These are phyloP conservation scores for Didymella lethalis DNA, from an alignment of 2,329 filamentous ascomycete species.

Conservation along the genomic window DNA sequence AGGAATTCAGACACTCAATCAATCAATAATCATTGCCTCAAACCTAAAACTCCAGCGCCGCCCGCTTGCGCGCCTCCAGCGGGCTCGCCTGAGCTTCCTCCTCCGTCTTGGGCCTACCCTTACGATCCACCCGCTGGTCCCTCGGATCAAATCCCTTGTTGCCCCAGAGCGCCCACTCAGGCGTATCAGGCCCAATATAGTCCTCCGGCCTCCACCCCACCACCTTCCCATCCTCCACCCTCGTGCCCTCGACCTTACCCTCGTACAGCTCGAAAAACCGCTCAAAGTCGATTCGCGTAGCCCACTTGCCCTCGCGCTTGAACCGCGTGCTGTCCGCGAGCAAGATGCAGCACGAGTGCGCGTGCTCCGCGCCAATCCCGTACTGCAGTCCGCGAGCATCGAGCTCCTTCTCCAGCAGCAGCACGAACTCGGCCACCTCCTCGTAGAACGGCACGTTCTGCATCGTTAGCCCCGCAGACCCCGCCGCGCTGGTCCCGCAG, in stretches of 20 bases:
- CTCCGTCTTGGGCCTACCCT: conserved; percentile 65
- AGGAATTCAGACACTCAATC: no score
- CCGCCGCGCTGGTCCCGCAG: conserved; percentile 87
- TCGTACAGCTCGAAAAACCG: conserved; percentile 87
- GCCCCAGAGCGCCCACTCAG: conserved; percentile 95
- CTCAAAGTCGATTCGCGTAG: conserved; percentile 89
- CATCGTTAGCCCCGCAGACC: conserved; percentile 91
- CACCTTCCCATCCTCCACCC: conserved; percentile 55
- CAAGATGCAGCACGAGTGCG: conserved; percentile 91
- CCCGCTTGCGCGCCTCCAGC: conserved; percentile 10
- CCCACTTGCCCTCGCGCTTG: conserved; percentile 79
- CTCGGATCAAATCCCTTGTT: conserved; percentile 93
- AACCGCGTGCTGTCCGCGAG: conserved; percentile 81
- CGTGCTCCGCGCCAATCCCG: conserved; percentile 93
- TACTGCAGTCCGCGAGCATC: conserved; percentile 76
- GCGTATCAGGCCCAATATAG: conserved; percentile 84
- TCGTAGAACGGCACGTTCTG: conserved; percentile 96
- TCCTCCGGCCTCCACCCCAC: conserved; percentile 84
- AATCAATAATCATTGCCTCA: no score
- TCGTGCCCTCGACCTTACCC: conserved; percentile 52
- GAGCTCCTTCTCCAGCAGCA: conserved; percentile 74
- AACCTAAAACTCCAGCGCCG: conserved; percentile 25
- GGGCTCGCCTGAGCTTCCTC: conserved; percentile 16
- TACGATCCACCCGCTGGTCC: conserved; percentile 85
- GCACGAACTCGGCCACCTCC: conserved; percentile 84